Base-by-base conservation (phyloP, 352 stramenopile species). In the Peronosclerospora sorghi region DNA sequence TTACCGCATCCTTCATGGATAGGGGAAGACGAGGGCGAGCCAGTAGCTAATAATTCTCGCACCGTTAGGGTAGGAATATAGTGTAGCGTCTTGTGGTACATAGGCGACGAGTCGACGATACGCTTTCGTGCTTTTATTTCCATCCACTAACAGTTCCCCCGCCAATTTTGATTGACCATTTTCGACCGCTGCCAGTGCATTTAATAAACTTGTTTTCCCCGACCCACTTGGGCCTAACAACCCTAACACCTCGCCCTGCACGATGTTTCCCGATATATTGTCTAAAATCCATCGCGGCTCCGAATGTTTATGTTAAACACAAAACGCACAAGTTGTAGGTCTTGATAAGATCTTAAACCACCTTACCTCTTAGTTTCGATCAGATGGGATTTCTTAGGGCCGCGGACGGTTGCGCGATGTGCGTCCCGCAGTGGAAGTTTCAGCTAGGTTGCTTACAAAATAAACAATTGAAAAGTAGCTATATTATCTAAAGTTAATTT, bases 61-160 rank as follows among this genome's bases (percentile, higher is more conserved):
- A 93, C 82, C n/a, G 77, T 89, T 8, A 95, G 64, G 13, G 74
- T 89, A 10, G 77, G 41, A n/a, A 29, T 83, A 88, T 4, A 95
- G 62, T 21, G 69, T 65, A 44, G 93, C 81, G 32, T 95, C 79
- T 41, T 95, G 84, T 48, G 88, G 66, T 34, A 95, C 83, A 49
- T 93, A 95, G 2, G 82, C 84, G 7, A 82, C 73, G 45, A 90
- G 62, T 8, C 73, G 59, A 23, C 76, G 72, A 50, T 89, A 92
- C 29, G 67, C 52, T 42, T 72, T 65, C 7, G 71, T 47, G 28
- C 83, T 55, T 20, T 55, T 60, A 21, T 72, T 54, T 8, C 73
- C 63, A 53, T 93, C 77, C 7, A 95, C 51, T 13, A 59, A 52
- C 2, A 95, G 51, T 28, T 75, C 58, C 17, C 81, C 81, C 21